phyloP scores from a whole-genome alignment of 306 rosid species.

The Mimosa bimucronata region DNA sequence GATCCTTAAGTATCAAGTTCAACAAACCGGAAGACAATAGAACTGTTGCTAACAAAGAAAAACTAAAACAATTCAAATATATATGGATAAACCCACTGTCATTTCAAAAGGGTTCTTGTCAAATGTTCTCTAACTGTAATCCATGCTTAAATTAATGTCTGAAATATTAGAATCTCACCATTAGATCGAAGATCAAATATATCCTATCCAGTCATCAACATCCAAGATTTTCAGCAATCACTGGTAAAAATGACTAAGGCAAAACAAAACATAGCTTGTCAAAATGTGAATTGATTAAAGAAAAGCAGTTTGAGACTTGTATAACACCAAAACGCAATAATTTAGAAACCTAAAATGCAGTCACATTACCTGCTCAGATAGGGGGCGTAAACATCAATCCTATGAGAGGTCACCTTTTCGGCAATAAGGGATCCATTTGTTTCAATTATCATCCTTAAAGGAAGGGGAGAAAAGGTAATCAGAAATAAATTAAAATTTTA shows the following conservation, averaged over 20 bases:
- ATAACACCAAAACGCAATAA: background rate
- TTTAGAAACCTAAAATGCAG: constrained; percentile 16
- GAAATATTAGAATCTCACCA: constrained; percentile 31
- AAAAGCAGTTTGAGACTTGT: background rate
- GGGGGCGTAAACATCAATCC: constrained; percentile 82
- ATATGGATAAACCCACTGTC: constrained; percentile 36
- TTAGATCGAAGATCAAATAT: constrained; percentile 17
- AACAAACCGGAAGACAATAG: constrained; percentile 23
- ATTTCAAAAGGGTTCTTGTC: constrained; percentile 61
- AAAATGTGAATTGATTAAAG: background rate
- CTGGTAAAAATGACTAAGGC: background rate
- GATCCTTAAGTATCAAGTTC: background rate
- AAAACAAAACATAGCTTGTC: background rate
- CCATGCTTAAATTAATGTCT: constrained; percentile 71
- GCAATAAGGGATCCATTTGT: constrained; percentile 83
- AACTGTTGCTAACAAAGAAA: constrained; percentile 16
- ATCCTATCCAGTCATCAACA: background rate
- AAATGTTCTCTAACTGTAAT: constrained; percentile 64
- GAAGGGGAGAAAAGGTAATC: background rate
- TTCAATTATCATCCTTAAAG: constrained; percentile 78
- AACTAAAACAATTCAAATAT: constrained; percentile 31
- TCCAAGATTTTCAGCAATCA: background rate
- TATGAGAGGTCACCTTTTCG: constrained; percentile 88
- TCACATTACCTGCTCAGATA: constrained; percentile 87
- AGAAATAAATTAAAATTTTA: background rate